A percentile compares a stretch with the other conserved stretches of the same genome.
phyloP scores from a whole-genome alignment of 768 basidiomycete species.

The Russula sp. region DNA sequence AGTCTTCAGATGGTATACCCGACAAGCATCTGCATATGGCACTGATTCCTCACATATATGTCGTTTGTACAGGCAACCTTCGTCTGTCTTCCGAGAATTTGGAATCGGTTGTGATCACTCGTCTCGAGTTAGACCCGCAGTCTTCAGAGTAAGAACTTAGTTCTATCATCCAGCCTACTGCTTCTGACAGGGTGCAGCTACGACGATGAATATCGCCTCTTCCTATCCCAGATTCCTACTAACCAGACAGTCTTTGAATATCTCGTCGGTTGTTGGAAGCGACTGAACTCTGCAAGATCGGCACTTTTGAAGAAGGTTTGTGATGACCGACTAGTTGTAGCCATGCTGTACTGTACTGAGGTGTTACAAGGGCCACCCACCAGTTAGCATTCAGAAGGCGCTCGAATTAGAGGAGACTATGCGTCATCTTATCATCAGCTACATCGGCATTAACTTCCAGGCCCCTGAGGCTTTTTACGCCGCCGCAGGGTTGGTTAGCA shows the following conservation, averaged over 20 bases:
- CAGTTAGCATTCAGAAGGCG: constrained; percentile 56
- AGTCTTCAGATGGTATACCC: not conserved
- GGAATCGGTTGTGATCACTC: constrained; percentile 19
- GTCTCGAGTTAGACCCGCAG: constrained; percentile 17
- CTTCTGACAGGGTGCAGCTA: constrained; percentile 36
- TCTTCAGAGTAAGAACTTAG: constrained; percentile 11
- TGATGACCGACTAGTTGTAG: not conserved
- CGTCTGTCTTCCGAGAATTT: constrained; percentile 15
- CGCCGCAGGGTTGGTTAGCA: constrained; percentile 53
- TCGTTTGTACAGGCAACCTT: constrained; percentile 2
- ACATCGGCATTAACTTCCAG: constrained; percentile 81
- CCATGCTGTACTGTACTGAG: not conserved
- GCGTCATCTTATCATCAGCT: constrained; percentile 79
- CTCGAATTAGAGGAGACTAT: constrained; percentile 61
- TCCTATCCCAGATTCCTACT: constrained; percentile 68
- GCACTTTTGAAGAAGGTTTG: constrained; percentile 57
- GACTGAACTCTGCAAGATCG: constrained; percentile 52
- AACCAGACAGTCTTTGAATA: constrained; percentile 85
- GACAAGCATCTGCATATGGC: not conserved
- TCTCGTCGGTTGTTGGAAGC: constrained; percentile 86
- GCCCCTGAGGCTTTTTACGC: constrained; percentile 95
- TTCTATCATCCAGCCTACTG: constrained; percentile 13
- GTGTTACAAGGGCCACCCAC: constrained; percentile 46
- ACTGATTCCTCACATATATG: not conserved
- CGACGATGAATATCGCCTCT: constrained; percentile 66